A percentile compares a stretch with the other conserved stretches of the same genome.
phyloP scores from a whole-genome alignment of 148 eudicot species.

The Spergularia marina region DNA sequence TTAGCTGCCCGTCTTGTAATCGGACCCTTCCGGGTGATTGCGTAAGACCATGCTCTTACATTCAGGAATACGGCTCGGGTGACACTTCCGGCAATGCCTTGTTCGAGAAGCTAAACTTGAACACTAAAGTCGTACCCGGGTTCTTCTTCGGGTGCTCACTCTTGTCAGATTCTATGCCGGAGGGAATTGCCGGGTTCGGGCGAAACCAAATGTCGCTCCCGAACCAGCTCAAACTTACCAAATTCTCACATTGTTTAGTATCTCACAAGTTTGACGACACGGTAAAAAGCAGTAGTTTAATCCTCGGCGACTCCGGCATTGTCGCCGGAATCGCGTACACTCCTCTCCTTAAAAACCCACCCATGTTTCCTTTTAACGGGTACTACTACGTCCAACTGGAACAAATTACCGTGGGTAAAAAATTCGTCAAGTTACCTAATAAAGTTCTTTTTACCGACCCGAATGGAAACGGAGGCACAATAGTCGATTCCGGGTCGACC shows the following conservation, averaged over 20 bases:
- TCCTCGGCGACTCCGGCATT: slow-evolving; percentile 23
- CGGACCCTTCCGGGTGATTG: background rate
- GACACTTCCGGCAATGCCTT: slow-evolving; percentile 47
- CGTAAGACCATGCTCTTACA: slow-evolving; percentile 16
- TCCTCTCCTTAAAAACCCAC: slow-evolving; percentile 41
- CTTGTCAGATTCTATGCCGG: slow-evolving; percentile 20
- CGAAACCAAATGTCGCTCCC: slow-evolving; percentile 41
- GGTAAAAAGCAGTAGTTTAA: slow-evolving; percentile 37
- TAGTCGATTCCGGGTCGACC: slow-evolving; percentile 67
- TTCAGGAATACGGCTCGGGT: slow-evolving; percentile 52
- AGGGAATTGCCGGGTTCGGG: slow-evolving; percentile 49
- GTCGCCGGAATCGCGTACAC: slow-evolving; percentile 39
- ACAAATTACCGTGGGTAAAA: slow-evolving; percentile 55
- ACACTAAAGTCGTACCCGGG: slow-evolving; percentile 14
- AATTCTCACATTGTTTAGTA: slow-evolving; percentile 48
- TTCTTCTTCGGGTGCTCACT: slow-evolving; percentile 66
- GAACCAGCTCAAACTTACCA: slow-evolving; percentile 31
- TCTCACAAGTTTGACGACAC: slow-evolving; percentile 59
- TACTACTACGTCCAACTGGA: slow-evolving; percentile 56
- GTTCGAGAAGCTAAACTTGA: slow-evolving; percentile 44
- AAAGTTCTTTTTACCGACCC: slow-evolving; percentile 32
- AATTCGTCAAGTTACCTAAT: slow-evolving; percentile 36
- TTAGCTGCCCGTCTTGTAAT: background rate
- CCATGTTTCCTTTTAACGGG: slow-evolving; percentile 29
- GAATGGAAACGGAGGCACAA: slow-evolving; percentile 57